Conservation (phyloP, 768 basidiomycete genomes). For the Vararia minispora region DNA sequence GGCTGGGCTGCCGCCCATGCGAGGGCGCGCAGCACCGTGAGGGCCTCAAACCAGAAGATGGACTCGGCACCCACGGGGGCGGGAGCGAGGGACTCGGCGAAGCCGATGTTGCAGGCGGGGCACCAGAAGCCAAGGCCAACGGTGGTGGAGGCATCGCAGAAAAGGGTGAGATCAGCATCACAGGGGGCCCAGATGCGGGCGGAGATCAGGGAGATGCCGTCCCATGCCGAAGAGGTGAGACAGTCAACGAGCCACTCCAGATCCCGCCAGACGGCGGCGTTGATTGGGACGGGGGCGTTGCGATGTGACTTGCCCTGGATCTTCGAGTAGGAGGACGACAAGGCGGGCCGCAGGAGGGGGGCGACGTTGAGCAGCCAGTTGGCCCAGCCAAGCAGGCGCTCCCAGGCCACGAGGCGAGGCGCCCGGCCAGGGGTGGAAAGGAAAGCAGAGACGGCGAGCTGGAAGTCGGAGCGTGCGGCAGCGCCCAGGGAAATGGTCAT, state of each 20-base stretch:
- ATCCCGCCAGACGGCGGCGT: constrained; percentile 12
- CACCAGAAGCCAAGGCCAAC: constrained; percentile 18
- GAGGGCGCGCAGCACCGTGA: constrained; percentile 6
- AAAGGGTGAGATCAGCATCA: constrained; percentile 9
- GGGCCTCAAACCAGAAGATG: constrained; percentile 8
- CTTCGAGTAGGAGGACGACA: constrained; percentile 22
- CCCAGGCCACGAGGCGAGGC: neutral
- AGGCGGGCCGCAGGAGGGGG: constrained; percentile 20
- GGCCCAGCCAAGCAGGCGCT: neutral
- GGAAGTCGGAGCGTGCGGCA: neutral
- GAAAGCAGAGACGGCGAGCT: neutral
- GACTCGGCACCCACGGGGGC: neutral
- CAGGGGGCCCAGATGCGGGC: constrained; percentile 5
- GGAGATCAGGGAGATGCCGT: constrained; percentile 7
- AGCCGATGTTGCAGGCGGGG: constrained; percentile 3
- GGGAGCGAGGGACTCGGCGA: neutral
- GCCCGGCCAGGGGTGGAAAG: neutral
- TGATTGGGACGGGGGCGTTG: constrained; percentile 18
- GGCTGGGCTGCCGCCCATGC: neutral
- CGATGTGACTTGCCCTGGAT: constrained; percentile 16
- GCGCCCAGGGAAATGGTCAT: constrained; percentile 27
- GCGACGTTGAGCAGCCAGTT: constrained; percentile 24
- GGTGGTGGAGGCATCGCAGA: constrained; percentile 14
- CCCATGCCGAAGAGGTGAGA: neutral
- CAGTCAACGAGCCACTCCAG: neutral